Evolutionary conservation across 2,329 filamentous ascomycete genomes (phyloP).

Genomic region (Hymenoscyphus infarciens): DNA sequence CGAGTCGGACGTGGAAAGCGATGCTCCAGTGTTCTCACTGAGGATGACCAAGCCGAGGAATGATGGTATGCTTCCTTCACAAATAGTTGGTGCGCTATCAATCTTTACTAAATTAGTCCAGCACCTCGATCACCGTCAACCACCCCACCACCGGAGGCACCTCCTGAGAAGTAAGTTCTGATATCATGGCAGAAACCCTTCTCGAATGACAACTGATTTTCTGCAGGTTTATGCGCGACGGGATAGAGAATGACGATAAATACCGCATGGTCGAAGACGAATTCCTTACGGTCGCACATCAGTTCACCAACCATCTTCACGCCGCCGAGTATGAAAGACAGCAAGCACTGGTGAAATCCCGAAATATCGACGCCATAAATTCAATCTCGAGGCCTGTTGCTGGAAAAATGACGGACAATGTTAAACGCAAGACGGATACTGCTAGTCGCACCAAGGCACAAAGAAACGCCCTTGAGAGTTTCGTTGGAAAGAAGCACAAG

Average conservation of each 20-base stretch:
- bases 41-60: slow-evolving; percentile 3
- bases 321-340: slow-evolving; percentile 72
- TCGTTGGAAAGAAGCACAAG: slow-evolving; percentile 25
- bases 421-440: slow-evolving; percentile 34
- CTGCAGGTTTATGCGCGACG: slow-evolving; percentile 54
- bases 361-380: slow-evolving; percentile 47
- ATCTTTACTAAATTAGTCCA: slow-evolving; percentile 2
- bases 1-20: slow-evolving; percentile 11
- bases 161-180: slow-evolving; percentile 42
- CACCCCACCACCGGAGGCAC: slow-evolving; percentile 49
- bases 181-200: background rate
- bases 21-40: background rate
- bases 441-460: slow-evolving; percentile 39
- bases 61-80: background rate
- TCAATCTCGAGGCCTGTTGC: slow-evolving; percentile 40
- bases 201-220: slow-evolving; percentile 14
- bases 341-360: slow-evolving; percentile 52
- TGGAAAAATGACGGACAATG: slow-evolving; percentile 31
- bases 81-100: background rate
- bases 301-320: slow-evolving; percentile 72
- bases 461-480: slow-evolving; percentile 30
- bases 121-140: slow-evolving; percentile 43
- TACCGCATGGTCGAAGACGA: slow-evolving; percentile 87
- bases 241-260: slow-evolving; percentile 62
- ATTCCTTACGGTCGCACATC: slow-evolving; percentile 61